These are phyloP conservation scores for Hygrophoropsis aurantiaca DNA, from an alignment of 768 basidiomycete genomes.

Conservation along the genomic window DNA sequence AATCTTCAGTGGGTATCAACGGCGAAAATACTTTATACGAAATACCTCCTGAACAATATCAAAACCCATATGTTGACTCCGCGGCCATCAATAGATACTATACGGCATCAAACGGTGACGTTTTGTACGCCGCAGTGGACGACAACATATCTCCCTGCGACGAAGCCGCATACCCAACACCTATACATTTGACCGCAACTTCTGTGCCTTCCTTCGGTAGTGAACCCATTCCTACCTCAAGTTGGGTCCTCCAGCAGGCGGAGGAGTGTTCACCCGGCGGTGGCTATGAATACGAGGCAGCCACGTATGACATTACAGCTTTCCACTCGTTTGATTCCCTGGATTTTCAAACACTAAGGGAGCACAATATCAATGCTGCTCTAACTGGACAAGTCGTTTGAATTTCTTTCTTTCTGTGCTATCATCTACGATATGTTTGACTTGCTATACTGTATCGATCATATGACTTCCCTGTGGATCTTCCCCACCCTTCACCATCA, in stretches of 20 bases:
- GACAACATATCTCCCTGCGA: neutral
- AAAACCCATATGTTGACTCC: constrained; percentile 19
- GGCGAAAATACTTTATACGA: constrained; percentile 7
- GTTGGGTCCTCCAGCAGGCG: neutral
- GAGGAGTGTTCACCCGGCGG: neutral
- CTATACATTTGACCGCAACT: no score
- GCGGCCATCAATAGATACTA: constrained; percentile 23
- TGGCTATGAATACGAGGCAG: neutral
- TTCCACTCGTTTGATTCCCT: constrained; percentile 27
- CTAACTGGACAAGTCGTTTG: constrained; percentile 21
- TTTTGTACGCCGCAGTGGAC: constrained; percentile 12
- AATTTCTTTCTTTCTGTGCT: constrained; percentile 3
- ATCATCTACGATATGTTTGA: constrained; percentile 18
- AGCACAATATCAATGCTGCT: constrained; percentile 18
- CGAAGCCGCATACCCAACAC: no score
- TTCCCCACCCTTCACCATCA: no score
- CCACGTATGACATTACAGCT: neutral
- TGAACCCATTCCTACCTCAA: no score
- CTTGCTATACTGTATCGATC: constrained; percentile 27
- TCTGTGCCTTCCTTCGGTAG: no score
- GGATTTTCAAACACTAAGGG: constrained; percentile 32
- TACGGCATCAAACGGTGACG: constrained; percentile 8
- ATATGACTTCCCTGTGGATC: constrained; percentile 6
- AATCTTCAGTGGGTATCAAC: no score
- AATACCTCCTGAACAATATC: constrained; percentile 22